Evolutionary conservation across 108 stramenopile species (phyloP), one percentile per base, ranked within the genome.

Genomic region (Chaetoceros muelleri): DNA sequence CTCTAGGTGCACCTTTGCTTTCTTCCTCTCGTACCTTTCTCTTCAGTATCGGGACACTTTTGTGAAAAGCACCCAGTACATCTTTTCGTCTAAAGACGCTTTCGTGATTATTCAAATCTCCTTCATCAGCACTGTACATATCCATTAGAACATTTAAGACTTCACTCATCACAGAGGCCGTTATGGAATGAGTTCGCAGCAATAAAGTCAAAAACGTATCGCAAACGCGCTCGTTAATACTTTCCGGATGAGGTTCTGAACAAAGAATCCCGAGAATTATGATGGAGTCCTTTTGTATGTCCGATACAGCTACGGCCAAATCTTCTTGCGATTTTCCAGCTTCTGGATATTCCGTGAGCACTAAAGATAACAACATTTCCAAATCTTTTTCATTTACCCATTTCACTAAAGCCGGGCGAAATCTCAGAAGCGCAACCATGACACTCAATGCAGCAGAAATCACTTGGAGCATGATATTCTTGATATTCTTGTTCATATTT

Each of bases 61-160:
- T 58, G 47, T 65, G 55, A 51, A 80, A 63, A 46, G 65, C 55
- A 17, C 55, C 63, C 7, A 77, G 56, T 0, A 84, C 67, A 57
- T 75, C 55, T 51, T 70, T 31, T 10, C 54, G 24, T 23, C 44
- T 46, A 60, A 78, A 84, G 2, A 80, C 55, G 13, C 67, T 62
- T 21, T 79, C 73, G 55, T 80, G 65, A 46, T 65, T 67, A 49
- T 78, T 74, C 58, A 78, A 76, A 29, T 73, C 60, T n/a, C 82
- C 79, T 13, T 40, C 34, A 13, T 40, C 34, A 40, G 34, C 34
- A 40, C 34, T 40, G 54, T 79, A 84, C 53, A 79, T 67, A 54
- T 84, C 79, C 71, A 84, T 84, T 8, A 84, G 44, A 18, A 78
- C 66, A 62, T 80, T 73, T 31, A 78, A 45, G 22, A 73, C 55